Evolutionary conservation across 2,329 filamentous ascomycete species (phyloP).

Genomic region (Incumbomyces delicatus): DNA sequence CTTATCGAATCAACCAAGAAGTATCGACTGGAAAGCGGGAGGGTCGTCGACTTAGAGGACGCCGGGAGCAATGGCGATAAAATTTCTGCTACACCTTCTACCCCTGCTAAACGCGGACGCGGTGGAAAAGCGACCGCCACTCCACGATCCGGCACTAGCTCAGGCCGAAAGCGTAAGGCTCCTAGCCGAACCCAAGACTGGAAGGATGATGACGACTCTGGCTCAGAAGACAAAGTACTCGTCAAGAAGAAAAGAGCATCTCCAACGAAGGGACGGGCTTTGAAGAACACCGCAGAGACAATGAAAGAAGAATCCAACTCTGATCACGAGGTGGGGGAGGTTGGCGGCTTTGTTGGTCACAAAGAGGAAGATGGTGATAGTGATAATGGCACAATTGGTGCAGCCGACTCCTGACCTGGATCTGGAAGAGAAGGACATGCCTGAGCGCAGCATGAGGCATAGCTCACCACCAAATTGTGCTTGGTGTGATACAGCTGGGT

Average conservation of each 20-base stretch:
- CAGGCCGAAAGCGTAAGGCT: conserved; percentile 4
- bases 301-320: background rate
- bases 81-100: conserved; percentile 1
- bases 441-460: no score
- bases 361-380: background rate
- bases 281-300: background rate
- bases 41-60: conserved; percentile 9
- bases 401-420: no score
- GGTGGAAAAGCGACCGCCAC: background rate
- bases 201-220: conserved; percentile 1
- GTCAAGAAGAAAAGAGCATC: background rate
- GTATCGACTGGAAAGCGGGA: conserved; percentile 2
- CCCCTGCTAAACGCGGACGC: conserved; percentile 1
- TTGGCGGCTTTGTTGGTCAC: background rate
- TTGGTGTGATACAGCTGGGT: no score
- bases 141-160: background rate
- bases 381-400: no score
- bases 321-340: background rate
- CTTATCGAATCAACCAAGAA: conserved; percentile 4
- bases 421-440: no score
- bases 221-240: conserved; percentile 4
- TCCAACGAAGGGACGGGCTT: background rate
- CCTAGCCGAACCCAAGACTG: background rate
- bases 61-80: background rate
- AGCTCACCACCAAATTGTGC: no score